Conservation (phyloP, 1,284 basidiomycete genomes). For the Fistulina hepatica region DNA sequence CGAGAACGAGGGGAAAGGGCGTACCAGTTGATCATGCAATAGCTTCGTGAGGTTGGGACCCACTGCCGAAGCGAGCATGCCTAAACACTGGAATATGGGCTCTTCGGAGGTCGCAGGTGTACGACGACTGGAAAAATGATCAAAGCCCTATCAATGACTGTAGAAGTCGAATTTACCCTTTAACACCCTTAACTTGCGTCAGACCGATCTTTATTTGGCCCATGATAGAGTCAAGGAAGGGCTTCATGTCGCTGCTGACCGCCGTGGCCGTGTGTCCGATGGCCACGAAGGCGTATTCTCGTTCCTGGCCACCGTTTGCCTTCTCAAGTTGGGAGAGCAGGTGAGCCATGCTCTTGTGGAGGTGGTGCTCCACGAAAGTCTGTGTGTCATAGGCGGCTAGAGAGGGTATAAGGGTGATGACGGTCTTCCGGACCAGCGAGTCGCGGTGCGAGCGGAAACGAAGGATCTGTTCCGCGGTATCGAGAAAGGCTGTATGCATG, state of each 20-base stretch:
- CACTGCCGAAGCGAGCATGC: conserved; percentile 91
- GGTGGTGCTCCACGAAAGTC: conserved; percentile 80
- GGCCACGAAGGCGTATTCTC: conserved; percentile 73
- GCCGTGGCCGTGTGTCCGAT: conserved; percentile 93
- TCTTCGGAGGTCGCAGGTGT: conserved; percentile 93
- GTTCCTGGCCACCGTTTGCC: conserved; percentile 62
- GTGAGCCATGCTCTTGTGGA: conserved; percentile 89
- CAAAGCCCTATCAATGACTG: no score
- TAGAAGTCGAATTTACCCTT: background rate
- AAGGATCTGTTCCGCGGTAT: conserved; percentile 87
- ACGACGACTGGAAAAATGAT: conserved; percentile 43
- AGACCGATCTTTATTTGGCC: conserved; percentile 83
- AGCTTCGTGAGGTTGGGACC: conserved; percentile 94
- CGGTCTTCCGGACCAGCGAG: conserved; percentile 79
- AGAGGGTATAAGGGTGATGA: conserved; percentile 88
- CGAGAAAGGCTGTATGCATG: conserved; percentile 85
- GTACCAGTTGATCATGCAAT: conserved; percentile 91
- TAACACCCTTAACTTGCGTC: conserved; percentile 75
- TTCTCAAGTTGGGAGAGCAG: conserved; percentile 83
- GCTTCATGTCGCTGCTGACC: conserved; percentile 91
- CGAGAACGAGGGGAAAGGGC: no score
- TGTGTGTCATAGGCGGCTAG: conserved; percentile 91
- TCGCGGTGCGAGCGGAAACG: conserved; percentile 85
- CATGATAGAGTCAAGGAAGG: conserved; percentile 91
- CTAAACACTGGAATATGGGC: conserved; percentile 96